Conservation (phyloP, 1,284 basidiomycete genomes). For the Ustilago hordei region DNA sequence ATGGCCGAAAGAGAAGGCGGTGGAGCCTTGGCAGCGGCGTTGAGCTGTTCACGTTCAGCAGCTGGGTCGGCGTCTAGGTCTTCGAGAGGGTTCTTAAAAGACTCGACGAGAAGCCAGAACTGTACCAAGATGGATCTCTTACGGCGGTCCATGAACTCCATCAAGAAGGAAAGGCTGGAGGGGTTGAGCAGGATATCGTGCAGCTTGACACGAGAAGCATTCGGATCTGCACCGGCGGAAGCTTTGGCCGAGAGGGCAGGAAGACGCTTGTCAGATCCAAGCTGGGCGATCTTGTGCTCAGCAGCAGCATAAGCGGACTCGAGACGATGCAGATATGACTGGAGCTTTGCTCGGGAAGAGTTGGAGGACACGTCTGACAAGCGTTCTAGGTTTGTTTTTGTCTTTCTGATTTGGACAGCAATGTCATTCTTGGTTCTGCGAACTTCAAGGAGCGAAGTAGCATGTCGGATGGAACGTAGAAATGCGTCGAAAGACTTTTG, state of each 20-base stretch:
- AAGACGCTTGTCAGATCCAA: slow-evolving; percentile 72
- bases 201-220: slow-evolving; percentile 42
- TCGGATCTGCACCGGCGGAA: slow-evolving; percentile 43
- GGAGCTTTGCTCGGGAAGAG: slow-evolving; percentile 36
- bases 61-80: slow-evolving; percentile 67
- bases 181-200: slow-evolving; percentile 83
- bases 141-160: slow-evolving; percentile 96
- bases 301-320: slow-evolving; percentile 87
- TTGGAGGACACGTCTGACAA: slow-evolving; percentile 27
- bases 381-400: slow-evolving; percentile 46
- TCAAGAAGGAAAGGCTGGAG: slow-evolving; percentile 90
- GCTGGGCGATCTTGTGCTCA: slow-evolving; percentile 82
- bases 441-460: slow-evolving; percentile 51
- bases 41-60: slow-evolving; percentile 71
- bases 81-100: slow-evolving; percentile 95
- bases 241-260: slow-evolving; percentile 33
- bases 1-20: slow-evolving; percentile 58
- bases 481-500: slow-evolving; percentile 52
- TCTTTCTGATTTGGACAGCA: slow-evolving; percentile 54
- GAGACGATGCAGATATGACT: slow-evolving; percentile 84
- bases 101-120: slow-evolving; percentile 96
- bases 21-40: slow-evolving; percentile 21
- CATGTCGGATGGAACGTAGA: slow-evolving; percentile 35
- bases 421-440: slow-evolving; percentile 55
- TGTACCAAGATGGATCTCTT: slow-evolving; percentile 86